A percentile compares a stretch with the other conserved stretches of the same genome.
Conservation (phyloP, 164 flowering plant species). For the Warburgia ugandensis region DNA sequence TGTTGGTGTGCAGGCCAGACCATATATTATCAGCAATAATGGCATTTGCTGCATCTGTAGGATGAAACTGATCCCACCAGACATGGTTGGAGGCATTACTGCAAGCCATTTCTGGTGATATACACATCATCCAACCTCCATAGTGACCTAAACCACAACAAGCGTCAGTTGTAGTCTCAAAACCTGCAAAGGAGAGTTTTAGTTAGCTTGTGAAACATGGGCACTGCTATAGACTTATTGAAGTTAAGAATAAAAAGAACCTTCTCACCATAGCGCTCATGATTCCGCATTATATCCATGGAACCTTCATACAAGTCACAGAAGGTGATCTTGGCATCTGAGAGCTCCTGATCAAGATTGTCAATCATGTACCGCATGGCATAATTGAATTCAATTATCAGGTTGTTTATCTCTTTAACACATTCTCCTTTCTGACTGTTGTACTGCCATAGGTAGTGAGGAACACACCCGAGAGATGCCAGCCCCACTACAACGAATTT, state of each 20-base stretch:
- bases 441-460: slow-evolving; percentile 69
- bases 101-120: slow-evolving; percentile 76
- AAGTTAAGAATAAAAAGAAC: not conserved
- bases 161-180: slow-evolving; percentile 57
- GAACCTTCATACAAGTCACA: slow-evolving; percentile 72
- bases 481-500: slow-evolving; percentile 73
- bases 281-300: slow-evolving; percentile 64
- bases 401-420: slow-evolving; percentile 55
- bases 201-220: not conserved
- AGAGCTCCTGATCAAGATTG: slow-evolving; percentile 48
- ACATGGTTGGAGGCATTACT: slow-evolving; percentile 56
- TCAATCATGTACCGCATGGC: slow-evolving; percentile 64
- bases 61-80: slow-evolving; percentile 98
- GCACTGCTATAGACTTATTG: not conserved
- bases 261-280: slow-evolving; percentile 51
- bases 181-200: slow-evolving; percentile 35
- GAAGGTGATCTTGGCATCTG: slow-evolving; percentile 50
- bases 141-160: slow-evolving; percentile 81
- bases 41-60: slow-evolving; percentile 72
- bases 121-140: slow-evolving; percentile 69
- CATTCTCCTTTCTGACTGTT: slow-evolving; percentile 55
- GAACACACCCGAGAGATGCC: slow-evolving; percentile 89
- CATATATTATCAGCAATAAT: slow-evolving; percentile 89
- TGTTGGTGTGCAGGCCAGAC: slow-evolving; percentile 60
- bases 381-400: slow-evolving; percentile 72